These are phyloP conservation scores for Gymnopilus dilepis DNA, from an alignment of 768 basidiomycete species.

Conservation along the genomic window DNA sequence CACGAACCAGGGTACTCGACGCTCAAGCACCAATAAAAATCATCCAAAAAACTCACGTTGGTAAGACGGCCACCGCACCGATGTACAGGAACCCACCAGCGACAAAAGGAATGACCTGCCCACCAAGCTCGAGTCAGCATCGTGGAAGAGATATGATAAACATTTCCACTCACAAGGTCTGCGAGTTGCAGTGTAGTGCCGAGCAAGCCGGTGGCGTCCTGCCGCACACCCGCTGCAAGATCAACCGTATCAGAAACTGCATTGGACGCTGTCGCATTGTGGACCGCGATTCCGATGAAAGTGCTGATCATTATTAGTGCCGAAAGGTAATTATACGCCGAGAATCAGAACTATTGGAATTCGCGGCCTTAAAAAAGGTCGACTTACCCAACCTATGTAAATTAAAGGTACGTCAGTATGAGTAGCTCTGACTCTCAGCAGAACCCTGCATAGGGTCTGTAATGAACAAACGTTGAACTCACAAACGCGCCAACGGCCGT, in stretches of 20 bases:
- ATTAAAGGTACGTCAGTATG: conserved; percentile 14
- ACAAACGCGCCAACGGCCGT: conserved; percentile 94
- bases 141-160: conserved; percentile 18
- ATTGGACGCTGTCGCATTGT: conserved; percentile 68
- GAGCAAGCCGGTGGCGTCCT: conserved; percentile 76
- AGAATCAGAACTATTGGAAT: conserved; percentile 6
- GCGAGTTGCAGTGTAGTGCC: conserved; percentile 82
- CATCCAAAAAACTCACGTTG: conserved; percentile 64
- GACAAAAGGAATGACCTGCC: conserved; percentile 85
- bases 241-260: conserved; percentile 49
- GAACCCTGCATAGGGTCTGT: conserved; percentile 19
- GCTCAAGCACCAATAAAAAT: conserved; percentile 16
- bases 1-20: conserved; percentile 17
- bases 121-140: conserved; percentile 22
- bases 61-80: conserved; percentile 89
- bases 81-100: conserved; percentile 94
- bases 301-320: conserved; percentile 52
- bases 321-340: conserved; percentile 24
- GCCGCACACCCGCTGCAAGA: conserved; percentile 79
- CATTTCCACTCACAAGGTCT: conserved; percentile 73
- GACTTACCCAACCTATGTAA: conserved; percentile 48
- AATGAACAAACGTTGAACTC: conserved; percentile 39
- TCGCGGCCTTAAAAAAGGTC: conserved; percentile 20
- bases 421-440: conserved; percentile 2
- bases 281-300: conserved; percentile 87